These are phyloP conservation scores for Dioscorea zingiberensis DNA, from an alignment of 106 monocot genomes.

Conservation along the genomic window DNA sequence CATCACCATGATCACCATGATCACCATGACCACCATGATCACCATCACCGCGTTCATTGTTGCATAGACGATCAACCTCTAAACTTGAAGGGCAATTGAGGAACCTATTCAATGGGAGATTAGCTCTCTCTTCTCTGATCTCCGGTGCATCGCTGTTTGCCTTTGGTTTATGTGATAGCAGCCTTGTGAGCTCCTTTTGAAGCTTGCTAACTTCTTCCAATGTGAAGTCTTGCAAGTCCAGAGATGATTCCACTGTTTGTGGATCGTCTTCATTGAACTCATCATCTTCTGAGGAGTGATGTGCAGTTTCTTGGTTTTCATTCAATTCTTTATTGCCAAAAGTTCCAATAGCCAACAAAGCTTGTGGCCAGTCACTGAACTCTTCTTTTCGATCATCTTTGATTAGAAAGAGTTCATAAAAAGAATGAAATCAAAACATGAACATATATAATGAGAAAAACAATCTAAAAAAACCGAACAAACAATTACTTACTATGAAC, in stretches of 20 bases:
- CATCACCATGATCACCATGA: slow-evolving; percentile 8
- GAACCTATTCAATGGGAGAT: slow-evolving; percentile 43
- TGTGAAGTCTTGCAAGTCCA: slow-evolving; percentile 39
- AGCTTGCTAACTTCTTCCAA: slow-evolving; percentile 44
- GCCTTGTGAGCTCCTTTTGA: slow-evolving; percentile 36
- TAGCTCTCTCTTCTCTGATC: slow-evolving; percentile 15
- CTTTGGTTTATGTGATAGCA: slow-evolving; percentile 32
- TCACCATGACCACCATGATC: slow-evolving; percentile 8
- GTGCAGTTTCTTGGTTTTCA: slow-evolving; percentile 11
- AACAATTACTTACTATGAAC: slow-evolving; percentile 17
- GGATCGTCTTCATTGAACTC: slow-evolving; percentile 19
- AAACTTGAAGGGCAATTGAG: slow-evolving; percentile 57
- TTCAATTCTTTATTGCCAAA: slow-evolving; percentile 38
- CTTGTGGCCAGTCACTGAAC: slow-evolving; percentile 73
- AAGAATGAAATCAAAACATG: not conserved
- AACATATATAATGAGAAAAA: not conserved
- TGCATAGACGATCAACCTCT: slow-evolving; percentile 30
- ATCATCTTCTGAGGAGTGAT: not conserved
- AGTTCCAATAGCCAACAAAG: slow-evolving; percentile 62
- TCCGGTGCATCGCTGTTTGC: slow-evolving; percentile 4
- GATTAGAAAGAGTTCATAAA: no score
- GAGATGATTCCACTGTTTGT: no score
- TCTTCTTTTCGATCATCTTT: slow-evolving; percentile 31
- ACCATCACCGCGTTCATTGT: no score
- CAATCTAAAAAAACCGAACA: not conserved